These are phyloP conservation scores for Oryza australiensis DNA, from an alignment of 176 grass and related monocot genomes.

Conservation along the genomic window DNA sequence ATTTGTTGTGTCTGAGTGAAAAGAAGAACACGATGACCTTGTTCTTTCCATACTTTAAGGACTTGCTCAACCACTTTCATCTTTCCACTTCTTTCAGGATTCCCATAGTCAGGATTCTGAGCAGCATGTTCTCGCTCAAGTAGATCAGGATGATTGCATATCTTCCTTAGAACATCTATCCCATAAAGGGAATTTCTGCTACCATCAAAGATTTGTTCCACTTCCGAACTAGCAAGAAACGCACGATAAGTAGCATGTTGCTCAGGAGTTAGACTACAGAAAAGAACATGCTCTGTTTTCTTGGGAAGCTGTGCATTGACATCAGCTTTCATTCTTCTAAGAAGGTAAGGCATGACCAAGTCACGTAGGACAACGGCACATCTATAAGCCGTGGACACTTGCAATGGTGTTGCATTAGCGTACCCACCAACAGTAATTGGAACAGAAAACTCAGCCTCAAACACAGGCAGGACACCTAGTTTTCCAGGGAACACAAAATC, in stretches of 20 bases:
- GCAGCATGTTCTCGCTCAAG: constrained; percentile 83
- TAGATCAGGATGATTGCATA: constrained; percentile 94
- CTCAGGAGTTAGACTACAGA: constrained; percentile 77
- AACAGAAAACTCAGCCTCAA: constrained; percentile 89
- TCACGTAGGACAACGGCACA: constrained; percentile 88
- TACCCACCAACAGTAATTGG: constrained; percentile 95
- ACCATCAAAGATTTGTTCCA: constrained; percentile 96
- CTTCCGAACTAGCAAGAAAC: constrained; percentile 95
- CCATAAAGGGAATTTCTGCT: constrained; percentile 84
- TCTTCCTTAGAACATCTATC: constrained; percentile 90
- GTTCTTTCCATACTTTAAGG: constrained; percentile 87
- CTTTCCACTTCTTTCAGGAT: constrained; percentile 81
- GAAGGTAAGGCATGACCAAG: constrained; percentile 91
- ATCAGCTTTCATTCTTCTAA: constrained; percentile 96
- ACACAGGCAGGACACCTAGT: constrained; percentile 86
- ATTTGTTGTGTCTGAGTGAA: constrained; percentile 94
- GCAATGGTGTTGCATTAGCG: constrained; percentile 86
- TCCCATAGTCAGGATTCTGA: constrained; percentile 87
- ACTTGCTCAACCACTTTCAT: constrained; percentile 92
- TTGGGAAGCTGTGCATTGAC: constrained; percentile 89
- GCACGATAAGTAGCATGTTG: constrained; percentile 70
- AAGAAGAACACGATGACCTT: constrained; percentile 85
- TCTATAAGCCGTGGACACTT: constrained; percentile 93
- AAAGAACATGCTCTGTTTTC: constrained; percentile 95
- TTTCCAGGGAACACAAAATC: constrained; percentile 99